These are phyloP conservation scores for Lachancea mirantina DNA, from an alignment of 805 yeast species.

Conservation along the genomic window DNA sequence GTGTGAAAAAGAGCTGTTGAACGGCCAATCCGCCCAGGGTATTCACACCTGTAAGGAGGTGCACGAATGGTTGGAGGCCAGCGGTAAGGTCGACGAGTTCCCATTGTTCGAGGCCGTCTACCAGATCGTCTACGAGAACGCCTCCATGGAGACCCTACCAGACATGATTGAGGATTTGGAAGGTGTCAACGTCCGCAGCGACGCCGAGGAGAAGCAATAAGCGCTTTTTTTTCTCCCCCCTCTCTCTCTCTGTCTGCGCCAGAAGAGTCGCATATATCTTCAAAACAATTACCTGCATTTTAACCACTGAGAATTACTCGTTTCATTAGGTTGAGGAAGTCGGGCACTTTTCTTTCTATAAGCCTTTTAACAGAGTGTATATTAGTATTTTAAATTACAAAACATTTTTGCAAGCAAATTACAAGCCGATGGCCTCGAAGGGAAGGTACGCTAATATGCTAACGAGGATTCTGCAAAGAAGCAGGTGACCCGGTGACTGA, in stretches of 20 bases:
- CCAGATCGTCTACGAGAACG: slow-evolving; percentile 69
- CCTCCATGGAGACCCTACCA: slow-evolving; percentile 71
- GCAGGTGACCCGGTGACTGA: too few relatives aligned
- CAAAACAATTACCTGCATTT: too few relatives aligned
- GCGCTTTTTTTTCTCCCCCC: too few relatives aligned
- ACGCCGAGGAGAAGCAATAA: slow-evolving; percentile 2
- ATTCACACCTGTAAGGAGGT: slow-evolving; percentile 86
- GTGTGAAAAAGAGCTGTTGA: slow-evolving; percentile 77
- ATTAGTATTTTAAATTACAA: neutral
- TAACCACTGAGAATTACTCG: too few relatives aligned
- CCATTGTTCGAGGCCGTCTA: slow-evolving; percentile 67
- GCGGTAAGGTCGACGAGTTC: slow-evolving; percentile 51
- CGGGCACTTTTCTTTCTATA: slow-evolving; percentile 3
- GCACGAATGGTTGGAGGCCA: slow-evolving; percentile 60
- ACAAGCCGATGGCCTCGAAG: too few relatives aligned
- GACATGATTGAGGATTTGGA: slow-evolving; percentile 48
- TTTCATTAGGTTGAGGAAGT: slow-evolving; percentile 1
- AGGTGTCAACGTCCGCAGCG: slow-evolving; percentile 12
- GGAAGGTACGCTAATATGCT: too few relatives aligned
- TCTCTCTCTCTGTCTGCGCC: too few relatives aligned
- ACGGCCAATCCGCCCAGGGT: slow-evolving; percentile 98
- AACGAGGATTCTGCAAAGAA: too few relatives aligned
- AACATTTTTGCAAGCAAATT: neutral
- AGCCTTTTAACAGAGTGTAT: slow-evolving; percentile 2
- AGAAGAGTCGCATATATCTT: neutral